Evolutionary conservation across 257 asterid genomes (phyloP).

Genomic region (Marsdenia floribunda): DNA sequence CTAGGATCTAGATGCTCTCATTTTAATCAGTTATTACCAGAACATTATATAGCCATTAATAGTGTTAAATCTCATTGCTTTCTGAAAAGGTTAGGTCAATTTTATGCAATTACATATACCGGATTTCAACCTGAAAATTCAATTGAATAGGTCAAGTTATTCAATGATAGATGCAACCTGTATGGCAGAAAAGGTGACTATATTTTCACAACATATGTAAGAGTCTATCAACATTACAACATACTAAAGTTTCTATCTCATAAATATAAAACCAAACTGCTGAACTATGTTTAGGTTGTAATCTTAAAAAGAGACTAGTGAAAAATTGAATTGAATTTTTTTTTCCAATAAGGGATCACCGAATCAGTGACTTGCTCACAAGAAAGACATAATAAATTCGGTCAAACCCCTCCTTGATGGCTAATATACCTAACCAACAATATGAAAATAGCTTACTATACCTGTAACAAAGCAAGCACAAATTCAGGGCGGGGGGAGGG

Average conservation of each 20-base stretch:
- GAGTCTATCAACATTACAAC: background rate
- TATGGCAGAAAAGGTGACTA: background rate
- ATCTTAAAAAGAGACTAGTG: background rate
- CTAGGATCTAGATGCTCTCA: background rate
- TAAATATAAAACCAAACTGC: background rate
- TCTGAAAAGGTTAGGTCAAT: background rate
- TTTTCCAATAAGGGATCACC: background rate
- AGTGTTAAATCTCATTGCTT: background rate
- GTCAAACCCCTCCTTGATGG: background rate
- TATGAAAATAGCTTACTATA: background rate
- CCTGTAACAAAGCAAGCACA: background rate
- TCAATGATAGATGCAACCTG: background rate
- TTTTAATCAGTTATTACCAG: background rate
- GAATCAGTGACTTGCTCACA: background rate
- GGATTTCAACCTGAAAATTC: background rate
- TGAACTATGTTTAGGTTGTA: background rate
- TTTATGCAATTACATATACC: background rate
- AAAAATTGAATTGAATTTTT: background rate
- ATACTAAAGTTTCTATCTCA: background rate
- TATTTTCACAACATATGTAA: background rate
- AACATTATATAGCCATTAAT: background rate
- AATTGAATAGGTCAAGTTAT: background rate
- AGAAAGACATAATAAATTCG: background rate
- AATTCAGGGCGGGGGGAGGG: background rate
- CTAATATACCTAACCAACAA: background rate